phyloP scores from a whole-genome alignment of 1,139 yeast species.

The Oligophagozyma castellii region DNA sequence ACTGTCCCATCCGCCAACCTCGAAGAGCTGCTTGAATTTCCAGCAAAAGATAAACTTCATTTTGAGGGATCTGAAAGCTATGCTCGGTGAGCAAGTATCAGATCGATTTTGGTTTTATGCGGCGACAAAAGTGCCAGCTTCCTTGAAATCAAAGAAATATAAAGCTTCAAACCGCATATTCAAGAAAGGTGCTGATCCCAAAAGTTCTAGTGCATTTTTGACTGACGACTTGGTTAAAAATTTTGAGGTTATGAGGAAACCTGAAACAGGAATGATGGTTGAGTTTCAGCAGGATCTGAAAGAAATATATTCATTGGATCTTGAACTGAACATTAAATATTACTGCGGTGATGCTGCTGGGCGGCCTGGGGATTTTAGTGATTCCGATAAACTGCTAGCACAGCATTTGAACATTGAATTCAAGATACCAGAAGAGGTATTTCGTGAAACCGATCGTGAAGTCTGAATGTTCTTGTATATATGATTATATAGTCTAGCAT shows the following conservation, averaged over 20 bases:
- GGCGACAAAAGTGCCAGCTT: conserved; percentile 38
- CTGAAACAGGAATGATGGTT: conserved; percentile 59
- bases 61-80: conserved; percentile 11
- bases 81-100: conserved; percentile 12
- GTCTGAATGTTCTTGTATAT: no score
- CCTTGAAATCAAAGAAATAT: conserved; percentile 13
- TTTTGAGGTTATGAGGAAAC: conserved; percentile 48
- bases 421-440: conserved; percentile 54
- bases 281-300: conserved; percentile 29
- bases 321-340: conserved; percentile 36
- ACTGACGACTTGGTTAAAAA: conserved; percentile 1
- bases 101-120: conserved; percentile 45
- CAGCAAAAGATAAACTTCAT: conserved; percentile 32
- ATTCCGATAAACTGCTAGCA: conserved; percentile 64
- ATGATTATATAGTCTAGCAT: no score
- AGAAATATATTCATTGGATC: conserved; percentile 4
- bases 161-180: conserved; percentile 4
- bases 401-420: conserved; percentile 38
- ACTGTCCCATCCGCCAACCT: conserved; percentile 26
- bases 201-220: no score
- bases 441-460: conserved; percentile 3
- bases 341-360: conserved; percentile 99
- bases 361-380: conserved; percentile 58
- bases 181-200: conserved; percentile 11
- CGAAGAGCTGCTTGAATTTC: conserved; percentile 42